A percentile compares a stretch with the other conserved stretches of the same genome.
These are phyloP conservation scores for Sodiomyces alkalinus DNA, from an alignment of 2,329 filamentous ascomycete species.

Conservation along the genomic window DNA sequence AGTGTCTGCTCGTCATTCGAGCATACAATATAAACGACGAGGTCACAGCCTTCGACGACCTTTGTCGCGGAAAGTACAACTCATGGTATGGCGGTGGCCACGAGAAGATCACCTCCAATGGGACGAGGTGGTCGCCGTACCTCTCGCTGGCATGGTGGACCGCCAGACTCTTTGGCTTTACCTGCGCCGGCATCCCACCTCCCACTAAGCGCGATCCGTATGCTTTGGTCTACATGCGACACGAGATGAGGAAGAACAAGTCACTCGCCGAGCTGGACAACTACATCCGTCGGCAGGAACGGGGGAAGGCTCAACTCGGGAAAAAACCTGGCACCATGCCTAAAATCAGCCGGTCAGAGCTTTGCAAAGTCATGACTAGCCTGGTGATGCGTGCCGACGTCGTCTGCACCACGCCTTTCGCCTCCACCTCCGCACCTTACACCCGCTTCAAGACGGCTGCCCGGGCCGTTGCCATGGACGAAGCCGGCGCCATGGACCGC, in stretches of 20 bases:
- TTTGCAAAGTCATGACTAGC: conserved; percentile 3
- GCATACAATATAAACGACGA: conserved; percentile 1
- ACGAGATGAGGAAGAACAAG: not conserved
- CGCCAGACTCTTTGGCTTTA: not conserved
- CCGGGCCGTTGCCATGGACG: conserved; percentile 9
- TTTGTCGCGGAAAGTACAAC: no score
- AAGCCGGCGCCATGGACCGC: conserved; percentile 10
- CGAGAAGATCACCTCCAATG: not conserved
- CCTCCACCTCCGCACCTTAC: not conserved
- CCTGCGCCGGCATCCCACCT: not conserved
- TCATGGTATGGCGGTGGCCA: no score
- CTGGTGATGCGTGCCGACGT: conserved; percentile 11
- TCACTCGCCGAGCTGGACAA: not conserved
- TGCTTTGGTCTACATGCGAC: not conserved
- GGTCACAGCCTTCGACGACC: not conserved
- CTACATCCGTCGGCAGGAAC: no score
- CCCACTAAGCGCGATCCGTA: not conserved
- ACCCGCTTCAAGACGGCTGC: conserved; percentile 1
- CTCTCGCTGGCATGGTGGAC: conserved; percentile 3
- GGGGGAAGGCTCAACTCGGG: no score
- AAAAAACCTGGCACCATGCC: not conserved
- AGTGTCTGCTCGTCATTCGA: conserved; percentile 5
- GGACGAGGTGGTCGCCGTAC: conserved; percentile 3
- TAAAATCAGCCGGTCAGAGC: not conserved
- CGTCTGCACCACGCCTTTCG: conserved; percentile 3